Evolutionary conservation across 2,329 filamentous ascomycete genomes (phyloP).

Genomic region (Sporothrix protearum): DNA sequence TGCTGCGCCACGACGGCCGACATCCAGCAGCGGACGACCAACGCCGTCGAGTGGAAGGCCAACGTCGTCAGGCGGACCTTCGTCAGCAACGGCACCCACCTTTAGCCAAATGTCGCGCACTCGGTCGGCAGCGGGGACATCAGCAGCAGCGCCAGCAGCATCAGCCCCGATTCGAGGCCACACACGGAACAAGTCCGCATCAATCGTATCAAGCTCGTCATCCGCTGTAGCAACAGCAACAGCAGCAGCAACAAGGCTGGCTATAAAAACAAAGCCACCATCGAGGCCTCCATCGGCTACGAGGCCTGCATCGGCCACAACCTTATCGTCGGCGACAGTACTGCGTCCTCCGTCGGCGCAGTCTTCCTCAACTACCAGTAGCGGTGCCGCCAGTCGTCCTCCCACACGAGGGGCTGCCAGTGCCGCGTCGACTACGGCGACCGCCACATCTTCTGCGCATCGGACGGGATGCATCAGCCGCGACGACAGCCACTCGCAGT

Average conservation of each 20-base stretch:
- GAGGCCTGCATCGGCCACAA: constrained; percentile 34
- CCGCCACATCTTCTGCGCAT: constrained; percentile 17
- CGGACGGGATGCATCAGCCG: constrained; percentile 25
- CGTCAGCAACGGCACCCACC: neutral
- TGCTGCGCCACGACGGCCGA: constrained; percentile 16
- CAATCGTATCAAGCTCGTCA: neutral
- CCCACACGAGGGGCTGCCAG: constrained; percentile 26
- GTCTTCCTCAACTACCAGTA: constrained; percentile 29
- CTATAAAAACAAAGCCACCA: constrained; percentile 17
- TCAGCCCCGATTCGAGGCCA: constrained; percentile 19
- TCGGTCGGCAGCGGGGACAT: neutral
- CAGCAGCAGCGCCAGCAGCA: neutral
- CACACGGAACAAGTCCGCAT: constrained; percentile 23
- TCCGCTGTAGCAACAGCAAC: neutral
- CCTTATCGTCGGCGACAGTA: constrained; percentile 39
- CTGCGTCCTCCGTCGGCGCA: constrained; percentile 39
- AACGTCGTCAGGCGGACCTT: constrained; percentile 25
- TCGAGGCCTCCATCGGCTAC: neutral
- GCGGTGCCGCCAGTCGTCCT: constrained; percentile 10
- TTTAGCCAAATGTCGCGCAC: neutral
- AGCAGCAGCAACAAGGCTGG: no score
- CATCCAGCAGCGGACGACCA: constrained; percentile 25
- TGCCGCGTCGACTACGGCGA: constrained; percentile 16
- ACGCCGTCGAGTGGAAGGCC: constrained; percentile 28
- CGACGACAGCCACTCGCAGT: neutral